A percentile compares a stretch with the other conserved stretches of the same genome.
Conservation (phyloP, 441 rosid genomes). For the Eutrema salsugineum region DNA sequence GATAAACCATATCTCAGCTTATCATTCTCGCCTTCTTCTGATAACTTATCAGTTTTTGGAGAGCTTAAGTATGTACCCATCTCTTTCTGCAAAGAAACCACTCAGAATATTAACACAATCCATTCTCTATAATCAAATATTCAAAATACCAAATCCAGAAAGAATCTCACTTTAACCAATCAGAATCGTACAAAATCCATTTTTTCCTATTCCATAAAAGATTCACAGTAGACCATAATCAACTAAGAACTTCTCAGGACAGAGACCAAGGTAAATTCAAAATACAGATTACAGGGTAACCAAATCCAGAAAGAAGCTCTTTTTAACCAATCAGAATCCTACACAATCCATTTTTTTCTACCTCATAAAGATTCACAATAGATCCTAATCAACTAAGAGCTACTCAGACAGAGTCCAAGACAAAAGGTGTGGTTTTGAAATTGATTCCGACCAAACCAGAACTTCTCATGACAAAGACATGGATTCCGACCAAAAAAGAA, state of each 20-base stretch:
- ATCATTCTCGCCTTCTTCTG: slow-evolving; percentile 56
- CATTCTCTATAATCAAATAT: background rate
- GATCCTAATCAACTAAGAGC: slow-evolving; percentile 1
- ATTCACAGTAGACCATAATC: background rate
- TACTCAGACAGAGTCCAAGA: background rate
- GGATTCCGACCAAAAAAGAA: background rate
- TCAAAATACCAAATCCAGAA: background rate
- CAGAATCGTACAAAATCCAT: background rate
- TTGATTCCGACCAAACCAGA: background rate
- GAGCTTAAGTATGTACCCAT: slow-evolving; percentile 67
- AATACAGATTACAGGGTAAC: background rate
- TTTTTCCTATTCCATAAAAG: background rate
- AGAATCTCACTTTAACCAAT: background rate
- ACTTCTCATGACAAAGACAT: background rate
- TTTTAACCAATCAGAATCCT: background rate
- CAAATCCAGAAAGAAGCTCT: background rate
- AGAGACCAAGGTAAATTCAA: background rate
- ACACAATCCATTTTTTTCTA: background rate
- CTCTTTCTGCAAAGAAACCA: slow-evolving; percentile 16
- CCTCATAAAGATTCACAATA: background rate
- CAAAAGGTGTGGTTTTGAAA: background rate
- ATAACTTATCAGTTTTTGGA: slow-evolving; percentile 62
- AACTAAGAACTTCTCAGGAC: background rate
- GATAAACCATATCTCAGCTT: slow-evolving; percentile 52
- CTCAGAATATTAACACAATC: background rate